Base-by-base conservation (phyloP, 306 rosid genomes). In the Nissolia schottii region DNA sequence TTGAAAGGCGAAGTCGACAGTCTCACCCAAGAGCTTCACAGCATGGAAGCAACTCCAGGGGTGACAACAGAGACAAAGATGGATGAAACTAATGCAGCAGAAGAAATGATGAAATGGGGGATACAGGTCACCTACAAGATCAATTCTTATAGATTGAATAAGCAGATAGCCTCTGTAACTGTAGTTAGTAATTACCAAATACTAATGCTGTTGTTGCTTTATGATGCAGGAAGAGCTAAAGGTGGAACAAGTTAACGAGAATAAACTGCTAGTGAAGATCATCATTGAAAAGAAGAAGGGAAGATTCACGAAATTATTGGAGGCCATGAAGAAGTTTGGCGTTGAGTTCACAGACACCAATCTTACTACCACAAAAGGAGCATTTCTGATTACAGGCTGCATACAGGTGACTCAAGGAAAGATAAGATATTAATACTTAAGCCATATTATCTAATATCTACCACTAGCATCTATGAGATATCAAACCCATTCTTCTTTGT, bases 241-340 rank as follows among this genome's bases (percentile, higher is more conserved):
- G 4, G 86, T 83, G 80, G 67, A 62, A 19, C 79, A 70, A 72
- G 74, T 90, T 29, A 80, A 57, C n/a, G 77, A 24, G 53, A 80
- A 83, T 58, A 88, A 66, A 27, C 83, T 90, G 8, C 86, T 89
- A 93, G 14, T 83, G 12, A 88, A 84, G 85, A 79, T 77, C 19
- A 29, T 84, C 6, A 28, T 85, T 28, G 81, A 67, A 74, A 86
- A 90, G 77, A 80, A 72, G 71, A 74, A 16, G 16, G 88, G 88
- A 7, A 81, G 80, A 12, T 75, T 90, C 59, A 79, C 60, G 16
- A 84, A 67, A 64, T 25, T 90, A 53, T 46, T 86, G 31, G 86
- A 83, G 58, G 88, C 83, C 35, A 56, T 86, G 75, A 48, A 77
- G 23, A 43, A 59, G 35, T 70, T 79, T 1, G 90, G 94, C 18